Percentiles rank a stretch among this genome's conserved stretches.
These are phyloP conservation scores for Aspergillus pseudonomiae DNA, from an alignment of 2,329 filamentous ascomycete genomes.

Conservation along the genomic window DNA sequence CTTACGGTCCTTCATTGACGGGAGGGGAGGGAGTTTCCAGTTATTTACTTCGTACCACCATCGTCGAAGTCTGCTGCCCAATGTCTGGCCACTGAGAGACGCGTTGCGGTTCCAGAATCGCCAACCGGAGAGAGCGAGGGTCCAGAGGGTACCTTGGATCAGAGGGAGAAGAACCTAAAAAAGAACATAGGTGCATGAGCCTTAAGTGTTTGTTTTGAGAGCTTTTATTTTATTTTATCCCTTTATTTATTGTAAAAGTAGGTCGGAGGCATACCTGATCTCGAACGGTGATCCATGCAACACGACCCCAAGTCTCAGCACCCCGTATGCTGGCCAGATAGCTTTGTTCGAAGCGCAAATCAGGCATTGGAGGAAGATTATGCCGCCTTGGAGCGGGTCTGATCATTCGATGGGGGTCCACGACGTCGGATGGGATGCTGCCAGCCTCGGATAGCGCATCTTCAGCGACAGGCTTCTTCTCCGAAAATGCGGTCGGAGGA, in stretches of 20 bases:
- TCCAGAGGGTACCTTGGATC: conserved; percentile 86
- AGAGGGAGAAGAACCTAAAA: conserved; percentile 81
- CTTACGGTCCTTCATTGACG: conserved; percentile 31
- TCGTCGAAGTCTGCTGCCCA: conserved; percentile 75
- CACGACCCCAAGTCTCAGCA: conserved; percentile 76
- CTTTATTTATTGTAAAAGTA: neutral
- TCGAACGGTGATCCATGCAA: conserved; percentile 80
- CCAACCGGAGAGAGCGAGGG: conserved; percentile 83
- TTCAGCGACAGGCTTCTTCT: conserved; percentile 65
- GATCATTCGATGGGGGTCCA: conserved; percentile 41
- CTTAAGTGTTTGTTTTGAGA: neutral
- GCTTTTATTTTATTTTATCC: neutral
- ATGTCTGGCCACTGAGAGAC: conserved; percentile 72
- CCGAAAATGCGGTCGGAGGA: conserved; percentile 73
- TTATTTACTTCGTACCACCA: conserved; percentile 98
- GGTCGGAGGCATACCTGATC: conserved; percentile 70
- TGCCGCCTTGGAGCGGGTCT: conserved; percentile 40
- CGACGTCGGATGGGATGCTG: conserved; percentile 53
- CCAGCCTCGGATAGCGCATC: conserved; percentile 44
- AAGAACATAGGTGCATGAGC: neutral
- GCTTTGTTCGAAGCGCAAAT: conserved; percentile 96
- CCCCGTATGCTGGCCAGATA: conserved; percentile 86
- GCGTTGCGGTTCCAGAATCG: conserved; percentile 83
- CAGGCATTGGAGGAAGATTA: conserved; percentile 71
- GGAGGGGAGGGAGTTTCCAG: conserved; percentile 68